Base-by-base conservation (phyloP, 2,329 filamentous ascomycete genomes). In the Paecilomyces niveus region DNA sequence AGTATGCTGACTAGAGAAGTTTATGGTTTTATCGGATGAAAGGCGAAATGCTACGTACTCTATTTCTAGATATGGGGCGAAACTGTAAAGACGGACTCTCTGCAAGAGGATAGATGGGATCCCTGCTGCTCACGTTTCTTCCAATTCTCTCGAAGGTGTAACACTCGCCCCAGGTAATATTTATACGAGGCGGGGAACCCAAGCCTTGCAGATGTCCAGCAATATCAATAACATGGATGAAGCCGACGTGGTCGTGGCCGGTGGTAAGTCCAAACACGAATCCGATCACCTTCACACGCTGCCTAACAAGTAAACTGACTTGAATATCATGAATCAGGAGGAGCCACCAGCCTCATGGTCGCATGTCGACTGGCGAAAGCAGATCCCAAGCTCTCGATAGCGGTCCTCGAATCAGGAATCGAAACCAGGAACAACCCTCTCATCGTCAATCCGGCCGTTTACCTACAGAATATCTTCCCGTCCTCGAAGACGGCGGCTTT, bases 381-480 rank as follows among this genome's bases (percentile, higher is more conserved):
- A 0, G 77, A 82, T 57, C 80, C 79, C 0, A 70, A 71, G 22
- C 69, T 83, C 1, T 78, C 76, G 15, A 77, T 84, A 50, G 69
- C 84, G 11, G 71, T 85, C 6, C 77, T 85, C 54, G 83, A 85
- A 64, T 72, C 76, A 29, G 83, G 83, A 0, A 74, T 72, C 21
- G 81, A 84, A 66, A 84, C 81, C 63, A 78, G 79, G 61, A 72
- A 81, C 62, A 73, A 79, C 55, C 78, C 79, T 0, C 76, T 72
- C 15, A 72, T 85, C n/a, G 71, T 78, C 7, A 76, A 80, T 51
- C 83, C 83, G 1, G 82, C 76, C 0, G 67, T 83, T 9, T 85
- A 77, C 59, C 67, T 80, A 35, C 66, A 70, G 21, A 78, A 83
- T 61, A 68, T 85, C 0, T 69, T 73, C 8, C 81, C 81, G 0